Evolutionary conservation across 257 asterid genomes (phyloP).

Genomic region (Forsythia suspensa): DNA sequence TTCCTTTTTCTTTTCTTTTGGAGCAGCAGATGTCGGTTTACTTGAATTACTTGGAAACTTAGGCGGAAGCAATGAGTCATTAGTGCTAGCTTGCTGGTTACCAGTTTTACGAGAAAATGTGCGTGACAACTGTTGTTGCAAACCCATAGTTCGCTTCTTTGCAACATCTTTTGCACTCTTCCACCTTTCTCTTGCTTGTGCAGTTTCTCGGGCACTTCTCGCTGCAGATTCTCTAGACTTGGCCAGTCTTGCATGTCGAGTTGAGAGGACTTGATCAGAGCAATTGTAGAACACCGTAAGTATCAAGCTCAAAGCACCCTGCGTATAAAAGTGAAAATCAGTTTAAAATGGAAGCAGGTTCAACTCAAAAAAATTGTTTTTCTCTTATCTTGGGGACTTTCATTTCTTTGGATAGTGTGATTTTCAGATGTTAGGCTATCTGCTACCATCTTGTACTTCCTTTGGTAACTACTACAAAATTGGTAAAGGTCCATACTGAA

Average conservation of each 20-base stretch:
- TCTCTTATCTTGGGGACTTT: background rate
- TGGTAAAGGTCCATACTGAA: background rate
- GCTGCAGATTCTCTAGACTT: constrained; percentile 93
- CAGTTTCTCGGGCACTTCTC: constrained; percentile 86
- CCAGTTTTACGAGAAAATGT: constrained; percentile 62
- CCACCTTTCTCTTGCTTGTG: constrained; percentile 91
- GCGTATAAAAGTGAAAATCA: constrained; percentile 32
- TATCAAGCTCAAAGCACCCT: constrained; percentile 76
- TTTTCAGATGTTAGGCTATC: background rate
- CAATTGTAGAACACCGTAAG: constrained; percentile 76
- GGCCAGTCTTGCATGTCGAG: constrained; percentile 74
- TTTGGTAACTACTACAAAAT: background rate
- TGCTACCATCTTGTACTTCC: background rate
- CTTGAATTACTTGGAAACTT: constrained; percentile 25
- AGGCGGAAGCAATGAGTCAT: constrained; percentile 39
- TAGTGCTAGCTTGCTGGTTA: constrained; percentile 19
- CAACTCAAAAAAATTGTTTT: background rate
- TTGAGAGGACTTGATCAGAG: constrained; percentile 88
- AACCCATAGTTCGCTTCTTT: constrained; percentile 52
- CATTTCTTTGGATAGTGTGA: background rate
- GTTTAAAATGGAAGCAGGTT: constrained; percentile 10
- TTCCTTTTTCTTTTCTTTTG: constrained; percentile 43
- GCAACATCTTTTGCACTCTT: constrained; percentile 73
- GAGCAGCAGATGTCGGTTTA: constrained; percentile 31
- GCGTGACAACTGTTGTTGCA: constrained; percentile 70